Base-by-base conservation (phyloP, 1,284 basidiomycete species). In the Veloboletus limbatus region DNA sequence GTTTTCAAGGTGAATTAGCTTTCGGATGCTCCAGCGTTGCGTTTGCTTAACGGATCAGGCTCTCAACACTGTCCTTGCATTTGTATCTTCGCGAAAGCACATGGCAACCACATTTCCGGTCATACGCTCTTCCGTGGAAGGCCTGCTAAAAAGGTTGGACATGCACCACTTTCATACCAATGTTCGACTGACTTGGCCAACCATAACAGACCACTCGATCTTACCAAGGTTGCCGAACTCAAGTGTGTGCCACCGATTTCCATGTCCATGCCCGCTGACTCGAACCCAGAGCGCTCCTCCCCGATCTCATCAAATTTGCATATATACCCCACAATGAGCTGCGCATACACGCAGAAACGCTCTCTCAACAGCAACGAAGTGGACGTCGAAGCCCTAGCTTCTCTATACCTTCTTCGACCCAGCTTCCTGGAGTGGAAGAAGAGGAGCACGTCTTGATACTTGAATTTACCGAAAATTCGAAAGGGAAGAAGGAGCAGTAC, bases 31-130 rank as follows among this genome's bases (percentile, higher is more conserved):
- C 40, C 0, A 11, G 41, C 14, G 9, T 31, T 43, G 40, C 22
- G 17, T 16, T 26, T 30, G n/a, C 30, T 16, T n/a, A 1, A 43
- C 34, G 37, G 13, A 9, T 35, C 38, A 93, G 86, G 90, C 92
- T 14, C 71, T 96, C 48, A 95, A 94, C 57, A 93, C 92, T 5
- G 90, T 96, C 3, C 80, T 94, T 43, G 91, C 89, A 0, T 96
- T 96, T 59, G 79, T 91, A 45, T 88, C 88, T 3, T 85, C 89
- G 0, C 77, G 89, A 55, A 91, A 91, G 56, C 83, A 91, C 54
- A 69, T 96, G 41, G 86, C 89, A 3, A 85, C 82, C 3, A 92
- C 90, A 0, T 94, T 92, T 60, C 75, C 84, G 5, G 78, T 82
- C 7, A 77, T 95, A 28, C 78, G 85, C 38, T 75, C 76, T 10